Percentiles rank a stretch among this genome's conserved stretches.
Conservation (phyloP, 176 grass and related monocot genomes). For the Thinopyrum elongatum region DNA sequence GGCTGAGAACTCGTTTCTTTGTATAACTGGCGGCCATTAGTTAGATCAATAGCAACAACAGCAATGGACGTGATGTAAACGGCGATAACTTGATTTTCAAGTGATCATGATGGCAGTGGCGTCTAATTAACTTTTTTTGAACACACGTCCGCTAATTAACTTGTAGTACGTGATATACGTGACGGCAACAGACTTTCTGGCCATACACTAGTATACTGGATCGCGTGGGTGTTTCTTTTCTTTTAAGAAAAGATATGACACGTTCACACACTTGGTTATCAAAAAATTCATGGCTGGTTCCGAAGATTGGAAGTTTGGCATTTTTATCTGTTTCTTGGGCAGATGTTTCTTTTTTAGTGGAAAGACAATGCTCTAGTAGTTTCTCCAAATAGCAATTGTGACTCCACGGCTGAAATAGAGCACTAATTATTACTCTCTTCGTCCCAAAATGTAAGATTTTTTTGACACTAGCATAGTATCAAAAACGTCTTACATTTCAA, state of each 20-base stretch:
- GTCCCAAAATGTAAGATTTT: no score
- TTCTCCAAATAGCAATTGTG: no score
- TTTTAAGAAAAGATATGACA: background rate
- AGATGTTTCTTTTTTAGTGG: no score
- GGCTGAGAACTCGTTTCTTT: no score
- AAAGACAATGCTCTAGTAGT: no score
- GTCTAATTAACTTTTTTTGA: no score
- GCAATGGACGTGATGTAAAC: background rate
- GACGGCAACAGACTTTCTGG: background rate
- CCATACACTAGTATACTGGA: background rate
- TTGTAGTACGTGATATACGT: background rate
- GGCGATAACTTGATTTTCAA: background rate
- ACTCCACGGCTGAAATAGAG: no score
- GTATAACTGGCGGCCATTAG: background rate
- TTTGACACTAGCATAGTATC: no score
- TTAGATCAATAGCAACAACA: background rate
- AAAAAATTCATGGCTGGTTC: background rate
- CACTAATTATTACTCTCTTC: no score
- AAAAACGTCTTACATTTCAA: no score
- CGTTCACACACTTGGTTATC: background rate
- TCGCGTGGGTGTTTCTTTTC: background rate
- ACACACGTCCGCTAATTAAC: background rate
- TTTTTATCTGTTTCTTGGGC: no score
- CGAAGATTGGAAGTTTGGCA: background rate
- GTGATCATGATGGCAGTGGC: background rate